phyloP scores from a whole-genome alignment of 1,284 basidiomycete species.

The Puccinia coronata region DNA sequence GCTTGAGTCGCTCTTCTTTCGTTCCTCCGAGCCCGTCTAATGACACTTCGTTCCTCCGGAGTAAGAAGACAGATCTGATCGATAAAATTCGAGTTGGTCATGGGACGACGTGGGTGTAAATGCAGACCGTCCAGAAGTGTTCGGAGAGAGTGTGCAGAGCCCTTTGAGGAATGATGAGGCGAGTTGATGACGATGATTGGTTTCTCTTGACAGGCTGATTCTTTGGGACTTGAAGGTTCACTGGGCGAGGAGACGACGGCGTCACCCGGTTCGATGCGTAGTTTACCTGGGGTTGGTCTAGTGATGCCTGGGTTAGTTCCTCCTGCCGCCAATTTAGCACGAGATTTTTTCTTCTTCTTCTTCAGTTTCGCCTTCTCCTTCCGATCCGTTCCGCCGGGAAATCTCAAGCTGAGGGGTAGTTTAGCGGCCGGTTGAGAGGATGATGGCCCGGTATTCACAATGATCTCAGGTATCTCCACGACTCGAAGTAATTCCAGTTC shows the following conservation, averaged over 20 bases:
- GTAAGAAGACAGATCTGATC: slow-evolving; percentile 46
- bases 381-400: slow-evolving; percentile 19
- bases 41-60: slow-evolving; percentile 30
- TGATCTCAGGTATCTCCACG: slow-evolving; percentile 40
- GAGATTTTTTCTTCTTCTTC: slow-evolving; percentile 43
- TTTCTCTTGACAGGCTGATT: background rate
- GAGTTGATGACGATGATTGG: slow-evolving; percentile 10
- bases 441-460: slow-evolving; percentile 24
- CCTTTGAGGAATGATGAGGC: slow-evolving; percentile 20
- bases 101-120: slow-evolving; percentile 8
- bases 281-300: slow-evolving; percentile 15
- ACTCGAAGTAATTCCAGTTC: slow-evolving; percentile 36
- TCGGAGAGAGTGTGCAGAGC: slow-evolving; percentile 17
- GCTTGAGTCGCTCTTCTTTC: slow-evolving; percentile 28
- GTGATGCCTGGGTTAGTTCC: background rate
- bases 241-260: slow-evolving; percentile 46
- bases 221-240: slow-evolving; percentile 17
- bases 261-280: slow-evolving; percentile 41
- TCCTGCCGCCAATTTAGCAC: slow-evolving; percentile 20
- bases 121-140: slow-evolving; percentile 18
- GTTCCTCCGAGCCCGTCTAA: slow-evolving; percentile 31
- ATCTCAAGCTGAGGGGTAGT: slow-evolving; percentile 5
- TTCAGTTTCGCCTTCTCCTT: slow-evolving; percentile 40
- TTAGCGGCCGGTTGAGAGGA: background rate
- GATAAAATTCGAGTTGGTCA: slow-evolving; percentile 5